Percentiles rank a stretch among this genome's conserved stretches.
phyloP scores from a whole-genome alignment of 2,329 filamentous ascomycete genomes.

The Paracoccidioides lutzii region DNA sequence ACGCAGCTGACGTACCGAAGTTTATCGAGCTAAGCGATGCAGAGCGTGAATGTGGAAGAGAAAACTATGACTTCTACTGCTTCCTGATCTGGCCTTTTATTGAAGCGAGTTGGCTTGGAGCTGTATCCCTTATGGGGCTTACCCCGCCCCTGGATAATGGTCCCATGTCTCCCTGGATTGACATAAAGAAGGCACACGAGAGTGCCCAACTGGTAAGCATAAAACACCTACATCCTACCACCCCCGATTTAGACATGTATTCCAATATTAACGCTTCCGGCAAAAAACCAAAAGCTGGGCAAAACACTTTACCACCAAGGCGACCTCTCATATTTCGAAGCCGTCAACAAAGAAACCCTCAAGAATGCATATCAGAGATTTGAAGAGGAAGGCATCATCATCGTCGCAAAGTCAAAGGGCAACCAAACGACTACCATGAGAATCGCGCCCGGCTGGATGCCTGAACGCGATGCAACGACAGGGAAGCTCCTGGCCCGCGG shows the following conservation, averaged over 20 bases:
- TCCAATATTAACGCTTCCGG: constrained; percentile 5
- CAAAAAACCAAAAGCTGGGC: constrained; percentile 49
- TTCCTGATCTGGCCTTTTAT: constrained; percentile 98
- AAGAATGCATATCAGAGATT: constrained; percentile 86
- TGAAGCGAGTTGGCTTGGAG: constrained; percentile 83
- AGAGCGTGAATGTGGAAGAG: constrained; percentile 66
- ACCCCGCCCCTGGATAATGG: constrained; percentile 50
- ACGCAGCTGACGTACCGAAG: constrained; percentile 43
- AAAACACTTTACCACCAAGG: constrained; percentile 97
- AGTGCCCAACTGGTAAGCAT: constrained; percentile 60
- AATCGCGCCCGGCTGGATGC: constrained; percentile 62
- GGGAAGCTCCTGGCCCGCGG: constrained; percentile 56
- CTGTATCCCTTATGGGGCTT: constrained; percentile 75
- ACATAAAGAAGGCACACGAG: constrained; percentile 63
- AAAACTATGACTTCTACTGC: constrained; percentile 98
- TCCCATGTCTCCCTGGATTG: constrained; percentile 62
- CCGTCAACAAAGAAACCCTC: constrained; percentile 94
- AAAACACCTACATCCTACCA: neutral
- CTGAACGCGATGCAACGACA: constrained; percentile 48
- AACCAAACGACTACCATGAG: constrained; percentile 43
- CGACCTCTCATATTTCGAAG: constrained; percentile 92
- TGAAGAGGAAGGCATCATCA: constrained; percentile 78
- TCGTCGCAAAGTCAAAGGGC: constrained; percentile 50
- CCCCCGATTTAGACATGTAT: neutral
- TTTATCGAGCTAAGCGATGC: constrained; percentile 59